Base-by-base conservation (phyloP, 371 early-diverging fungal genomes). In the Rhizopus sp. region DNA sequence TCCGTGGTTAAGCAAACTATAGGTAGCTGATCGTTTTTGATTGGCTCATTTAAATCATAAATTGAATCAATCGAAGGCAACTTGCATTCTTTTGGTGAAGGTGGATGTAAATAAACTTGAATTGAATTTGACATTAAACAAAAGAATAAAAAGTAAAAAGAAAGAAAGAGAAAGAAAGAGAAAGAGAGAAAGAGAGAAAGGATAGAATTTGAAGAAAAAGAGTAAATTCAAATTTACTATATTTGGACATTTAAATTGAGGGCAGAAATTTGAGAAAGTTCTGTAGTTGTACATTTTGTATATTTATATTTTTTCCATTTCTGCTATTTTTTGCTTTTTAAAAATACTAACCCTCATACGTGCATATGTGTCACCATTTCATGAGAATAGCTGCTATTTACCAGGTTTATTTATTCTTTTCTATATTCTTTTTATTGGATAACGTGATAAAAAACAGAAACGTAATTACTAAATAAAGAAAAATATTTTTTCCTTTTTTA, bases 41-140 rank as follows among this genome's bases (percentile, higher is more conserved):
- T 38, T 50, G 55, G 51, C 15, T 23, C 23, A 23, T 23, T 23
- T 23, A 23, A 23, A 23, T 23, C 52, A 57, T 46, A 62, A 17
- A 63, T 16, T 38, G 63, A 47, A 8, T 63, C 53, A 1, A 63
- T 50, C 15, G 63, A 48, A 30, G 63, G 63, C 15, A 63, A 35
- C 10, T 53, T 57, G 46, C 17, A 48, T 49, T 17, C 34, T 17
- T 34, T 63, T 29, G 62, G 62, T 34, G 62, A 62, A 41, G 62
- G 62, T 41, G 62, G 62, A 32, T 62, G 62, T 15, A 62, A 15
- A 31, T 50, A 57, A 16, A 62, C 52, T 30, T 62, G 57, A 15
- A 62, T 62, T 5, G 42, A 34, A 47, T 56, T 45, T 33, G 39
- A 34, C 53, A 57, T 57, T 52, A 40, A 35, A 33, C 42, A 13